These are phyloP conservation scores for Antitrichia curtipendula DNA, from an alignment of 225 moss, liverwort and hornwort species.

Conservation along the genomic window DNA sequence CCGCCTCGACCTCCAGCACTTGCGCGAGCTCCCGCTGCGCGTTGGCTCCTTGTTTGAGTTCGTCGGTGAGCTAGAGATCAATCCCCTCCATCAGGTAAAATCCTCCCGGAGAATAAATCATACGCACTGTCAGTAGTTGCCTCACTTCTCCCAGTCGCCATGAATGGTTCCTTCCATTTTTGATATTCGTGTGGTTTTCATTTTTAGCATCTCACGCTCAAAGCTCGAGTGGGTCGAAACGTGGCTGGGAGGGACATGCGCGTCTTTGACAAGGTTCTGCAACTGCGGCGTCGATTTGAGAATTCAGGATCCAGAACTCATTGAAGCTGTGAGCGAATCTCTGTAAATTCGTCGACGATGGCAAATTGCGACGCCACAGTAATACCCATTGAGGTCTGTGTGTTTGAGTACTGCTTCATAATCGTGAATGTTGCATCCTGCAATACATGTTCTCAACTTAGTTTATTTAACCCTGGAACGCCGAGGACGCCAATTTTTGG, in stretches of 20 bases:
- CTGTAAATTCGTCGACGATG: neutral
- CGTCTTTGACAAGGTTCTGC: slow-evolving; percentile 49
- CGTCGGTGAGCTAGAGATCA: slow-evolving; percentile 51
- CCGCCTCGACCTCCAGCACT: slow-evolving; percentile 48
- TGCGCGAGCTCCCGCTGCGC: slow-evolving; percentile 31
- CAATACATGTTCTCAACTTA: neutral
- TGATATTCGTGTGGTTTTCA: neutral
- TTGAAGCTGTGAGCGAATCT: neutral
- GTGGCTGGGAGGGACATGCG: slow-evolving; percentile 65
- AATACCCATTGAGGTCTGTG: neutral
- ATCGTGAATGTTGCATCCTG: neutral
- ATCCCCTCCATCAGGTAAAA: slow-evolving; percentile 24
- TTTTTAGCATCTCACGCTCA: slow-evolving; percentile 37
- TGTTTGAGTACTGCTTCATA: too few species aligned
- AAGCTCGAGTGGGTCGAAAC: slow-evolving; percentile 65
- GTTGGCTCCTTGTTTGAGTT: slow-evolving; percentile 61
- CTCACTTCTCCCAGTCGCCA: neutral
- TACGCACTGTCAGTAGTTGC: neutral
- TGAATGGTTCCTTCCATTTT: neutral
- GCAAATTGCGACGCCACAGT: neutral
- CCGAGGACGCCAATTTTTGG: too few species aligned
- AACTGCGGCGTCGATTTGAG: slow-evolving; percentile 58
- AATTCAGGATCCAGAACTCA: neutral
- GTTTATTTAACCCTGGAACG: too few species aligned
- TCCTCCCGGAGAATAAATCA: neutral